Evolutionary conservation across 495 filamentous ascomycete genomes (phyloP), one percentile per base, ranked within the genome.

Genomic region (Talaromyces thailandensis): DNA sequence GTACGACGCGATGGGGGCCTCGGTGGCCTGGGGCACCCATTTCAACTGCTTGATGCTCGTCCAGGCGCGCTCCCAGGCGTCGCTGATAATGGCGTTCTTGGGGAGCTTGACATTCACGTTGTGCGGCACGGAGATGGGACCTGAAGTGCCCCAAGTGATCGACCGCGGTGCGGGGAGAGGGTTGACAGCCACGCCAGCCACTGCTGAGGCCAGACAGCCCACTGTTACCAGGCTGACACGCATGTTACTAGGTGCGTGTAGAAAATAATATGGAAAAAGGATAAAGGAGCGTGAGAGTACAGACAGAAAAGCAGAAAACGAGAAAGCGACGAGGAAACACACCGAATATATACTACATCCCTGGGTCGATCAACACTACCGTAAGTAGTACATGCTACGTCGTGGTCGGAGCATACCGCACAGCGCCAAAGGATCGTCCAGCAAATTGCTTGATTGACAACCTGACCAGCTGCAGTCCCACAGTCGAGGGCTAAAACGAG

Each of bases 111-210:
- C 64, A 50, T 71, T 64, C 5, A 61, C 40, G 26, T 28, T 16
- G 2, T 31, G 14, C 6, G 24, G 40, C 23, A 61, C 43, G 16
- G 68, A 58, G 56, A 78, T 78, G 24, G 82, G 72, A n/a, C 81
- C 82, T 11, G 79, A 77, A 21, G 71, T 70, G 5, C 79, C 80
- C 82, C 82, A 84, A 52, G 75, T 71, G 66, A 84, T 82, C 59
- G 76, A 73, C 59, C 74, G 74, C 14, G 82, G 82, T 35, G 80
- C 80, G 53, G 82, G 82, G 51, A 84, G 74, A 48, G 82, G 82
- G 63, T 83, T 84, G 60, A 81, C 82, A 43, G 69, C 70, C 56
- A 84, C 80, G 45, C 76, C 76, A 14, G 65, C 68, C 11, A 68
- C 71, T n/a, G 67, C 60, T 35, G 73, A 65, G 45, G 62, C 66